These are phyloP conservation scores for Iris macrosiphon DNA, from an alignment of 106 monocot genomes.

Conservation along the genomic window DNA sequence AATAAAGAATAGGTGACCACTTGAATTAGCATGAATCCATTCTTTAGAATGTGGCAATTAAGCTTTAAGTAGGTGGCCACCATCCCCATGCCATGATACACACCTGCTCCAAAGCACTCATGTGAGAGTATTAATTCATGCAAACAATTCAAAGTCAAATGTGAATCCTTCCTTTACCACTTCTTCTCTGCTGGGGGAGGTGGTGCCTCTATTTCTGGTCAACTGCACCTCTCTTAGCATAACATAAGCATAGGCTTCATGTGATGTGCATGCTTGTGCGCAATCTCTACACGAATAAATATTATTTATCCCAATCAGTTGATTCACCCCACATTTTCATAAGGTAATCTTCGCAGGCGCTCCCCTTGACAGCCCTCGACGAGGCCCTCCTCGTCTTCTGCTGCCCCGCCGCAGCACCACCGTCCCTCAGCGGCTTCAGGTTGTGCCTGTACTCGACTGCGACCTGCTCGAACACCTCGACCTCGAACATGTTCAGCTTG, in stretches of 20 bases:
- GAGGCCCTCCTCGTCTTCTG: slow-evolving; percentile 23
- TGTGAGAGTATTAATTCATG: no score
- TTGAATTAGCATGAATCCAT: no score
- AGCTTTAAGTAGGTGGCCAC: no score
- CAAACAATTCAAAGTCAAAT: no score
- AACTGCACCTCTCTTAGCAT: no score
- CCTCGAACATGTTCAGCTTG: slow-evolving; percentile 70
- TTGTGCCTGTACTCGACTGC: slow-evolving; percentile 82
- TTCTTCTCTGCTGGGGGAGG: no score
- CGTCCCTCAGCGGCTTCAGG: slow-evolving; percentile 21
- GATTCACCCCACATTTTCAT: slow-evolving; percentile 73
- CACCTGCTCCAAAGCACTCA: no score
- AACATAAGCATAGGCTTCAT: background rate
- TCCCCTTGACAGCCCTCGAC: slow-evolving; percentile 27
- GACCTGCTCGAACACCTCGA: slow-evolving; percentile 70
- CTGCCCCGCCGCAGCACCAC: no score
- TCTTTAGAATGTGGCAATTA: no score
- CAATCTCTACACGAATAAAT: background rate
- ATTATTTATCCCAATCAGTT: background rate
- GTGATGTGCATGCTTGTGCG: background rate
- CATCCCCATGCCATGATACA: no score
- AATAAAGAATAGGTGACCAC: no score
- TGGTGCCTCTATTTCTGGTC: background rate
- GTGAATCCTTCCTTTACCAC: no score
- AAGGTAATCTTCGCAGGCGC: slow-evolving; percentile 62